These are phyloP conservation scores for Xylaria telfairii DNA, from an alignment of 495 filamentous ascomycete species.

Conservation along the genomic window DNA sequence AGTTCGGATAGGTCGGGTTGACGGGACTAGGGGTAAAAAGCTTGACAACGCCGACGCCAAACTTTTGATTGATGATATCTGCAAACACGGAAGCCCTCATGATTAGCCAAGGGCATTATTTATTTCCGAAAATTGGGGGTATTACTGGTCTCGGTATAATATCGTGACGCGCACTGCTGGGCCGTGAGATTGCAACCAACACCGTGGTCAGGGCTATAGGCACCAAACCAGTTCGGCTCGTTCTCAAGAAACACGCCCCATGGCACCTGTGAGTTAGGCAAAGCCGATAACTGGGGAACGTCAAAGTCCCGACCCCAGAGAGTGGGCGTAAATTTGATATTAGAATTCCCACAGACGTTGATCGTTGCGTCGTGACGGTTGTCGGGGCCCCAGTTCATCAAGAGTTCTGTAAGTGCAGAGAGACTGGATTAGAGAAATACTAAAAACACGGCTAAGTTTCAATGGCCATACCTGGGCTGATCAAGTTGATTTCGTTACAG, in stretches of 20 bases:
- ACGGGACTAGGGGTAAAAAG: background rate
- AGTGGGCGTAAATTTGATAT: background rate
- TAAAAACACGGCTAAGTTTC: too few species aligned
- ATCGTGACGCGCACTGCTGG: background rate
- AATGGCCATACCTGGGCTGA: background rate
- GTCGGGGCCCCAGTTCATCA: conserved; percentile 1
- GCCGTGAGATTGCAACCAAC: conserved; percentile 1
- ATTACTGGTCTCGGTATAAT: conserved; percentile 2
- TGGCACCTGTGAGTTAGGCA: background rate
- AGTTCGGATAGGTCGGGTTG: background rate
- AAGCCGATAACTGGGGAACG: background rate
- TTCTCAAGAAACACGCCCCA: conserved; percentile 4
- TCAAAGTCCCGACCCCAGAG: conserved; percentile 3
- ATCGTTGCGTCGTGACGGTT: conserved; percentile 1
- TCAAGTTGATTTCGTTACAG: background rate
- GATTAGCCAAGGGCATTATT: background rate
- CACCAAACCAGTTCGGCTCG: conserved; percentile 3
- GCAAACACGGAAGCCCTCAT: background rate
- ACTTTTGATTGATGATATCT: conserved; percentile 8
- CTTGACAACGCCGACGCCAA: background rate
- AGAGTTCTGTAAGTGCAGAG: background rate
- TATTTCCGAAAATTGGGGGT: background rate
- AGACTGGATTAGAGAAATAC: background rate
- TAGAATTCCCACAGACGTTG: background rate
- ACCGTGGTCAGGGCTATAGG: background rate